phyloP scores from a whole-genome alignment of 441 rosid genomes.

The Eutrema salsugineum region DNA sequence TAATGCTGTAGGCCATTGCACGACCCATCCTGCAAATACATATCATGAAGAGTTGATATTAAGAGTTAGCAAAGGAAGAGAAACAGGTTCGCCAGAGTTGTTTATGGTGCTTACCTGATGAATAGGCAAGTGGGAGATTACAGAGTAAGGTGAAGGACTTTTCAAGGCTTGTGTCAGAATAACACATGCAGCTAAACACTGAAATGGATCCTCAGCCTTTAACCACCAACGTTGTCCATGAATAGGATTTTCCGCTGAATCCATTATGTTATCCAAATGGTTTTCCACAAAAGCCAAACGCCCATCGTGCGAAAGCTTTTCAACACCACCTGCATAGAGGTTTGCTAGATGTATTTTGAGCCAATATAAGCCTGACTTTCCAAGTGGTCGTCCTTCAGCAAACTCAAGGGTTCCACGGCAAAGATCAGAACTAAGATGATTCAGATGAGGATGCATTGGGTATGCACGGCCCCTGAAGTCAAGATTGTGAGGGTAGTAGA shows the following conservation, averaged over 20 bases:
- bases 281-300: conserved; percentile 78
- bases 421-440: conserved; percentile 88
- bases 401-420: conserved; percentile 96
- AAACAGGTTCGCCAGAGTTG: not conserved
- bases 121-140: conserved; percentile 74
- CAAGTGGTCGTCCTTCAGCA: conserved; percentile 86
- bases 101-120: conserved; percentile 68
- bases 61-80: not conserved
- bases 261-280: conserved; percentile 75
- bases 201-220: conserved; percentile 95
- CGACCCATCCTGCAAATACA: conserved; percentile 75
- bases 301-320: conserved; percentile 87
- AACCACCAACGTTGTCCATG: conserved; percentile 92
- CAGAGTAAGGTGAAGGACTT: conserved; percentile 63
- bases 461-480: conserved; percentile 97
- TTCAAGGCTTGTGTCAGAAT: conserved; percentile 78
- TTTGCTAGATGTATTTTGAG: conserved; percentile 91
- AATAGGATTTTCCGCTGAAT: conserved; percentile 86
- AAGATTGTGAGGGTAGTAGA: conserved; percentile 95
- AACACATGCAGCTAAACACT: conserved; percentile 89
- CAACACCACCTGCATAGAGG: conserved; percentile 80
- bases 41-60: not conserved
- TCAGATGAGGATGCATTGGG: conserved; percentile 95
- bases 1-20: conserved; percentile 97
- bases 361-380: conserved; percentile 84